Evolutionary conservation across 768 basidiomycete genomes (phyloP), one percentile per base, ranked within the genome.

Genomic region (Agaricus subrufescens): DNA sequence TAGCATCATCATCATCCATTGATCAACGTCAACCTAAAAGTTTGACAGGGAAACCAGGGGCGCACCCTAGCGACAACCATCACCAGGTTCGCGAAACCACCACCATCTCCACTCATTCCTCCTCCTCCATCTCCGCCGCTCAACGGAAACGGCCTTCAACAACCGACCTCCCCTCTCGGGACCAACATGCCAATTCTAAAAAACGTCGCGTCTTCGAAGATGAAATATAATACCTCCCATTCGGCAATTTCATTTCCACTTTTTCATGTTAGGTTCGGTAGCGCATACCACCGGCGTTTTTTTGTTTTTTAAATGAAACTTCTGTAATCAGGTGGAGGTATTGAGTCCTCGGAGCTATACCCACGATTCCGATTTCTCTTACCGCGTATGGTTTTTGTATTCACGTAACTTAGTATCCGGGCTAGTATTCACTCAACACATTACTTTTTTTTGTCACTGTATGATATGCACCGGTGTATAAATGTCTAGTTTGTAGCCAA

Each of bases 401-500:
- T 19, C 19, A 19, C 19, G 19, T 19, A 19, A 19, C 19, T 19
- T 19, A 19, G 19, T 19, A 19, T 19, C 19, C 19, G 1, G 11
- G 11, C 11, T 7, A 34, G 34, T 34, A 11, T 34, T 8, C 19
- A 14, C 40, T 15, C 14, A 12, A 42, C 30, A 50, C 14, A 56
- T 56, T 56, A 50, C 43, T 56, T 38, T 56, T 25, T 56, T n/a
- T 19, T 31, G 14, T 52, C 42, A 50, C 42, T 56, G 39, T 56
- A 49, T 23, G 54, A 43, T 55, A 55, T 48, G 37, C 8, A 40
- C 54, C 54, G 1, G 31, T 23, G 47, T 56, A 48, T 56, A 56
- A 40, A 56, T 56, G 55, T 56, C 38, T 67, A 67, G 62, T 66
- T 61, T 42, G 52, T 59, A 59, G 26, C 54, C 58, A 58, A 26